A percentile compares a stretch with the other conserved stretches of the same genome.
Conservation (phyloP, 352 stramenopile species). For the Phytophthora podocarpi region DNA sequence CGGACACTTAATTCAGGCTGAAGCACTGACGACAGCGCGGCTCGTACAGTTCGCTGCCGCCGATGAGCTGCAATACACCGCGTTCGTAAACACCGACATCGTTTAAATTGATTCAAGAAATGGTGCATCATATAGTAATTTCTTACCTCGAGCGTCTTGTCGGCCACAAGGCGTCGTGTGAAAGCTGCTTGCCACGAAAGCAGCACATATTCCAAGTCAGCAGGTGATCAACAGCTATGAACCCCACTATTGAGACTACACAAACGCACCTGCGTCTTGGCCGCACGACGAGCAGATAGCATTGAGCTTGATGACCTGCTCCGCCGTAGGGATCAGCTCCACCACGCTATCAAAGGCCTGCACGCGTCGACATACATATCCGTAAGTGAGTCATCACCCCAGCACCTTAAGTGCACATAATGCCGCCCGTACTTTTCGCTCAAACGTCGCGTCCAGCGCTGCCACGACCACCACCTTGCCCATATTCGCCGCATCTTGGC, state of each 20-base stretch:
- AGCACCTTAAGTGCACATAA: too few species aligned
- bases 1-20: constrained; percentile 28
- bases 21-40: constrained; percentile 84
- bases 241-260: neutral
- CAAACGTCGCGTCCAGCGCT: constrained; percentile 77
- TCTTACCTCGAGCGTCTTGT: constrained; percentile 71
- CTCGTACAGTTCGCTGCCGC: constrained; percentile 79
- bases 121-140: neutral
- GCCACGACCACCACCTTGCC: constrained; percentile 86
- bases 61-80: constrained; percentile 62
- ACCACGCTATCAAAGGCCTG: constrained; percentile 78
- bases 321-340: constrained; percentile 71
- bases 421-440: constrained; percentile 57
- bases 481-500: constrained; percentile 63
- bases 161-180: constrained; percentile 70
- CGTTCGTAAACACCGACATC: neutral
- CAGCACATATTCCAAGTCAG: constrained; percentile 2
- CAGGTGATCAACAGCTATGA: neutral
- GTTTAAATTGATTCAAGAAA: neutral
- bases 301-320: constrained; percentile 86
- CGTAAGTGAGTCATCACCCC: neutral
- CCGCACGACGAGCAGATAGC: constrained; percentile 84
- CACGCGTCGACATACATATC: constrained; percentile 1
- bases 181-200: constrained; percentile 49
- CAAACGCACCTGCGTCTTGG: constrained; percentile 57